phyloP scores from a whole-genome alignment of 805 yeast species.

The Saccharomycopsis microspora region DNA sequence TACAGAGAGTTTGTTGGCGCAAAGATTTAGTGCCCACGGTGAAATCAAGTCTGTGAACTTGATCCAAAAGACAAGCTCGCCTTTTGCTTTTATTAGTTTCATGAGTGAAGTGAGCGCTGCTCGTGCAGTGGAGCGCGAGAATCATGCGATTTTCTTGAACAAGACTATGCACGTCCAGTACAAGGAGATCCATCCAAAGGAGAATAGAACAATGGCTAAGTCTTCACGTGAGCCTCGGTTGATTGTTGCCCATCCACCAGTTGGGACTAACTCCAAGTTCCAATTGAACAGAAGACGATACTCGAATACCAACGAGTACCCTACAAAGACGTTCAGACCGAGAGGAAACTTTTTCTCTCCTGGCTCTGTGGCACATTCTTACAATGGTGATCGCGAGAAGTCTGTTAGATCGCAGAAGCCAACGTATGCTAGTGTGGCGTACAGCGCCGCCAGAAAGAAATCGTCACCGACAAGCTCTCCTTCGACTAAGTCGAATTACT shows the following conservation, averaged over 20 bases:
- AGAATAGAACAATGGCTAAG: constrained; percentile 17
- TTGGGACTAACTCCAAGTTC: background rate
- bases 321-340: no score
- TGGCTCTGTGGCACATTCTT: no score
- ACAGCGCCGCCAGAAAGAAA: background rate
- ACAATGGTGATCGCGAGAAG: no score
- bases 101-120: constrained; percentile 66
- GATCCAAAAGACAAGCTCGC: constrained; percentile 37
- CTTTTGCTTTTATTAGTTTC: constrained; percentile 67
- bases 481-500: background rate
- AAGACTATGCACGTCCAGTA: constrained; percentile 81
- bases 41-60: constrained; percentile 43
- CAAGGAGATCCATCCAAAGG: constrained; percentile 42
- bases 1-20: constrained; percentile 40
- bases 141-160: constrained; percentile 63
- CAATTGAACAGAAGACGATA: background rate
- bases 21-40: constrained; percentile 62
- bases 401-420: no score
- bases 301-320: no score
- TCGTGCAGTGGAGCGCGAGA: constrained; percentile 75
- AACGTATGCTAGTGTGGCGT: no score
- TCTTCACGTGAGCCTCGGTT: constrained; percentile 6
- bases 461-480: background rate
- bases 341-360: no score
- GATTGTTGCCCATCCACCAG: constrained; percentile 10